Evolutionary conservation across 208 protist species (phyloP).

Genomic region (Trichomonas vaginalis): DNA sequence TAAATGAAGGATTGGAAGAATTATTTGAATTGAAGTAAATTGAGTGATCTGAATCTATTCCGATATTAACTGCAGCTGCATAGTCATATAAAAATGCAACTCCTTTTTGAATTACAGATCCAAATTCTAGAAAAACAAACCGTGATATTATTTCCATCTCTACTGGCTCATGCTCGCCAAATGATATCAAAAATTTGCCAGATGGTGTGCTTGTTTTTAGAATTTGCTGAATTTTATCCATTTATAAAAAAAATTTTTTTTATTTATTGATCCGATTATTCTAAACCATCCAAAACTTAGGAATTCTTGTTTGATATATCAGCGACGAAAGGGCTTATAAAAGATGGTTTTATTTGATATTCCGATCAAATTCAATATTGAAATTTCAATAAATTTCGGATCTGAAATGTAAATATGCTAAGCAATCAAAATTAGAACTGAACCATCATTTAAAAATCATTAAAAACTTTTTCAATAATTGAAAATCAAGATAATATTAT

Average conservation of each 20-base stretch:
- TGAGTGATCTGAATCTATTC: not conserved
- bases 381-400: no score
- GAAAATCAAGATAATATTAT: no score
- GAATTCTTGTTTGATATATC: no score
- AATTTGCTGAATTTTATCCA: not conserved
- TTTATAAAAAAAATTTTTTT: not conserved
- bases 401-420: no score
- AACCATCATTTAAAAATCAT: no score
- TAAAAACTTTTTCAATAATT: no score
- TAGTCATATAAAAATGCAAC: not conserved
- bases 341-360: no score
- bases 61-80: not conserved
- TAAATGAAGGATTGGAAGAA: not conserved
- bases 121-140: not conserved
- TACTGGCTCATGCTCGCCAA: not conserved
- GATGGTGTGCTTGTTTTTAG: not conserved
- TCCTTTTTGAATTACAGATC: not conserved
- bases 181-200: not conserved
- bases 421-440: no score
- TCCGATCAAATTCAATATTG: no score
- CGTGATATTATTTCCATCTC: not conserved
- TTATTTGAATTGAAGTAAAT: not conserved
- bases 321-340: no score
- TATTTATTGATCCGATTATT: no score
- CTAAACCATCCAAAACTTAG: no score